phyloP scores from a whole-genome alignment of 2,329 filamentous ascomycete species.

The Beauveria bassiana region DNA sequence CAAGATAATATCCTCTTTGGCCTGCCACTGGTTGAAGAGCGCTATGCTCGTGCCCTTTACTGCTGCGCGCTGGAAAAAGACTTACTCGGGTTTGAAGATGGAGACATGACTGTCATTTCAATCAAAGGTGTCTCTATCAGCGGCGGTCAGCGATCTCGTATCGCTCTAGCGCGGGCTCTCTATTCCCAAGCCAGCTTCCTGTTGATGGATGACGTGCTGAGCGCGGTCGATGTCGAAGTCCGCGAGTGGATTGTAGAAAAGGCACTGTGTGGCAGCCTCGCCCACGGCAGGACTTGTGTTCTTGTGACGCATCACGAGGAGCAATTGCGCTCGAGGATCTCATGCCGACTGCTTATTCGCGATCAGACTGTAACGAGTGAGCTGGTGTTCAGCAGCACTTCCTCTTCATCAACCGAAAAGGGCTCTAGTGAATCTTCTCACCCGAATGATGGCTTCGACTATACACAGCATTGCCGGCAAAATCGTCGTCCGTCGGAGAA shows the following conservation, averaged over 20 bases:
- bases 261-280: conserved; percentile 21
- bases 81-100: conserved; percentile 59
- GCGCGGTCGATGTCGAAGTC: conserved; percentile 63
- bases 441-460: background rate
- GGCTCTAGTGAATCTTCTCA: background rate
- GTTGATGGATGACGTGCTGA: conserved; percentile 69
- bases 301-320: background rate
- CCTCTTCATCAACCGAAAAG: background rate
- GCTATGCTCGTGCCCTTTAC: background rate
- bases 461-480: background rate
- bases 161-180: conserved; percentile 17
- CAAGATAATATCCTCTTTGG: conserved; percentile 67
- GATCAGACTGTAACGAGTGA: background rate
- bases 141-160: conserved; percentile 14
- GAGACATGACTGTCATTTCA: conserved; percentile 56
- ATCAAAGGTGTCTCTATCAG: conserved; percentile 13
- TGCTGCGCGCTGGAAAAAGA: conserved; percentile 66
- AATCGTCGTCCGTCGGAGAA: background rate
- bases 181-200: conserved; percentile 16
- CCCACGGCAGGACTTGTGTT: background rate
- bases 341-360: background rate
- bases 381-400: background rate
- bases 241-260: conserved; percentile 64
- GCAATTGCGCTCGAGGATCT: background rate
- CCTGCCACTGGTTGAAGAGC: conserved; percentile 38